Conservation (phyloP, 768 basidiomycete genomes). For the Lentinus brumalis region DNA sequence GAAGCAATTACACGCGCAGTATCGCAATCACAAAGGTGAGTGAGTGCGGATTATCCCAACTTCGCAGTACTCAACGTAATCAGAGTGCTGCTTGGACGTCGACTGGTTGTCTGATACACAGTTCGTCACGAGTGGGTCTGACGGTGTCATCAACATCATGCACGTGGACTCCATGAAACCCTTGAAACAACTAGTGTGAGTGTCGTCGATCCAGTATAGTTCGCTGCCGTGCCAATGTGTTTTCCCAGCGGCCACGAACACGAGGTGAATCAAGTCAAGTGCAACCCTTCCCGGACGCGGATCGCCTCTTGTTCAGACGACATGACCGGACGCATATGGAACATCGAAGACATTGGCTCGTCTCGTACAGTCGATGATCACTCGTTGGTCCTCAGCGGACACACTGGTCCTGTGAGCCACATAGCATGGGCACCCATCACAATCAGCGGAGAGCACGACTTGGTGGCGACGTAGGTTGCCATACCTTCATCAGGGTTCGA, state of each 20-base stretch:
- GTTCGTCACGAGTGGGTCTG: slow-evolving; percentile 77
- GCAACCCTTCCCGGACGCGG: slow-evolving; percentile 63
- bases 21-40: slow-evolving; percentile 65
- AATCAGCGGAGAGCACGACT: slow-evolving; percentile 51
- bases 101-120: slow-evolving; percentile 75
- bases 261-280: slow-evolving; percentile 79
- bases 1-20: slow-evolving; percentile 63
- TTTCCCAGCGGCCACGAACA: slow-evolving; percentile 63
- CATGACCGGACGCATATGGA: slow-evolving; percentile 76
- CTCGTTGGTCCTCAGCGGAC: slow-evolving; percentile 56
- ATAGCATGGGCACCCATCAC: slow-evolving; percentile 69
- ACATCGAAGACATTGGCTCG: slow-evolving; percentile 49
- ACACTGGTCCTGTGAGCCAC: slow-evolving; percentile 63
- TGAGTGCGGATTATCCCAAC: background rate
- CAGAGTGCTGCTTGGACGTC: slow-evolving; percentile 79
- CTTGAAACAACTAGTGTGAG: slow-evolving; percentile 64
- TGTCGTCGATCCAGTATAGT: slow-evolving; percentile 1
- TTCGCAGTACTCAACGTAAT: slow-evolving; percentile 3
- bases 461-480: slow-evolving; percentile 68
- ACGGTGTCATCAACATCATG: slow-evolving; percentile 63
- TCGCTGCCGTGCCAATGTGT: background rate
- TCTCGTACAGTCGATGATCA: slow-evolving; percentile 34
- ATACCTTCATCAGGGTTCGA: background rate
- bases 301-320: slow-evolving; percentile 86
- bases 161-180: slow-evolving; percentile 54